phyloP scores from a whole-genome alignment of 169 alveolate genomes.

The Plasmodium billcollinsi region DNA sequence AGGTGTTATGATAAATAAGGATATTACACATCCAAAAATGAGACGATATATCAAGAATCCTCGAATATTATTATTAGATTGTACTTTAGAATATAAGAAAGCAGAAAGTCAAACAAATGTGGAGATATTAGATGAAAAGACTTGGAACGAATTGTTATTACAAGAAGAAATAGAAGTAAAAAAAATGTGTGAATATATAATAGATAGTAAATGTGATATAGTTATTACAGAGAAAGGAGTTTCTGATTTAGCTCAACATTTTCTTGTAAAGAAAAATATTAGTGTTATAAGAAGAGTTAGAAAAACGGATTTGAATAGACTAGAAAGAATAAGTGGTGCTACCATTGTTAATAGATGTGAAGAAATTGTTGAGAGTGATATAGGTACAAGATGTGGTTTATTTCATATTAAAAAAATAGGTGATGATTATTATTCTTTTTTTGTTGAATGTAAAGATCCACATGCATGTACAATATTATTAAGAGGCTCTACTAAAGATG shows the following conservation, averaged over 20 bases:
- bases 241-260: constrained; percentile 97
- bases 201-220: constrained; percentile 96
- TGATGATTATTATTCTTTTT: constrained; percentile 90
- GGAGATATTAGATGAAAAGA: constrained; percentile 97
- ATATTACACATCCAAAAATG: constrained; percentile 99
- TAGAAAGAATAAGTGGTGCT: constrained; percentile 97
- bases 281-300: constrained; percentile 94
- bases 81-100: constrained; percentile 99
- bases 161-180: constrained; percentile 98
- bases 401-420: constrained; percentile 96
- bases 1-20: constrained; percentile 98
- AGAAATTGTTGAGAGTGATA: constrained; percentile 94
- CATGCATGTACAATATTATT: constrained; percentile 98
- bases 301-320: constrained; percentile 97
- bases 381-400: constrained; percentile 96
- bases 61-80: constrained; percentile 96
- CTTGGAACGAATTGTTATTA: constrained; percentile 94
- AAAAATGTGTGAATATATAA: constrained; percentile 96
- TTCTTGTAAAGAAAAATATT: constrained; percentile 94
- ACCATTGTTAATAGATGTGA: constrained; percentile 98
- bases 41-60: constrained; percentile 96
- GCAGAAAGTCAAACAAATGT: constrained; percentile 98
- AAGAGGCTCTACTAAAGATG: constrained; percentile 99
- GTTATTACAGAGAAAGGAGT: constrained; percentile 99
- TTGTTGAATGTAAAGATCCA: constrained; percentile 94